Evolutionary conservation across 805 yeast species (phyloP).

Genomic region (Saccharomycopsis lassenensis): DNA sequence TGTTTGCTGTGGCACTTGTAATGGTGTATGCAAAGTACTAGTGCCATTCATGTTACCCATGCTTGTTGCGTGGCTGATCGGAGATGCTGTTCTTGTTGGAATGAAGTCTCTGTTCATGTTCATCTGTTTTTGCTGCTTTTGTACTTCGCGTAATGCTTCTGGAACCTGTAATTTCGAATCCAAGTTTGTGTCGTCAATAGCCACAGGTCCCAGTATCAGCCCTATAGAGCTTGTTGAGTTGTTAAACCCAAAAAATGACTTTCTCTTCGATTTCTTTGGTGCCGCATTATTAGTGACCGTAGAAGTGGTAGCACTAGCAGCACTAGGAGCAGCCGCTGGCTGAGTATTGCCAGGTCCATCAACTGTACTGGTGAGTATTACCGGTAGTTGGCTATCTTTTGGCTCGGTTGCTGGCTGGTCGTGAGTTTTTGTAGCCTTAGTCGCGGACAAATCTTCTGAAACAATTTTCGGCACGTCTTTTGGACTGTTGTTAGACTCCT

Average conservation of each 20-base stretch:
- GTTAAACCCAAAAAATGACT: slow-evolving; percentile 13
- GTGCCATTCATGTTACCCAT: slow-evolving; percentile 1
- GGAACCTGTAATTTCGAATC: slow-evolving; percentile 9
- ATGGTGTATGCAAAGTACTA: background rate
- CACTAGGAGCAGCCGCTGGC: too few species aligned
- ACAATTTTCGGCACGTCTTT: background rate
- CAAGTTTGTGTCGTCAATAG: background rate
- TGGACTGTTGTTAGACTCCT: slow-evolving; percentile 5
- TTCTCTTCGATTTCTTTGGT: slow-evolving; percentile 3
- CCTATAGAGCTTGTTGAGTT: slow-evolving; percentile 2
- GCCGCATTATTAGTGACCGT: background rate
- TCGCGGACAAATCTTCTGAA: background rate
- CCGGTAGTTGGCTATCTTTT: background rate
- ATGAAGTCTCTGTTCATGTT: slow-evolving; percentile 4
- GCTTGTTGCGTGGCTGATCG: background rate
- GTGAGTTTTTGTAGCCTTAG: background rate
- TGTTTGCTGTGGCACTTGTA: background rate
- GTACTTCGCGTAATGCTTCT: slow-evolving; percentile 5
- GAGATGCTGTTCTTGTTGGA: slow-evolving; percentile 3
- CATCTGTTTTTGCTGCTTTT: slow-evolving; percentile 8
- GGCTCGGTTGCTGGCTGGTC: background rate
- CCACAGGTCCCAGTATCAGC: slow-evolving; percentile 11
- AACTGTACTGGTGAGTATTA: background rate
- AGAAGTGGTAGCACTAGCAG: slow-evolving; percentile 2
- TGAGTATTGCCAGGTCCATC: background rate